phyloP scores from a whole-genome alignment of 495 filamentous ascomycete species.

The Articulospora tetracladia region DNA sequence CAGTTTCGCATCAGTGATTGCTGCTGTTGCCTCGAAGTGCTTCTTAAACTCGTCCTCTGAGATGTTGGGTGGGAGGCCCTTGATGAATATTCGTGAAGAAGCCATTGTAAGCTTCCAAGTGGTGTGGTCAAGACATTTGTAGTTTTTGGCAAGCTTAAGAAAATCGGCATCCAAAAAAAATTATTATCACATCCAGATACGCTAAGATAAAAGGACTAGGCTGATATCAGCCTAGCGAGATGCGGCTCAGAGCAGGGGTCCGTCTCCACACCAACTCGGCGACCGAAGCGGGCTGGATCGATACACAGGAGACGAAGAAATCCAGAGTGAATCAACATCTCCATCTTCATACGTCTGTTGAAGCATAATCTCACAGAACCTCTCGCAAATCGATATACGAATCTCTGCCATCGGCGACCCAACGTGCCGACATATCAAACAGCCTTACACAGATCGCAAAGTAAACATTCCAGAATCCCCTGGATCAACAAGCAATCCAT shows the following conservation, averaged over 20 bases:
- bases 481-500: background rate
- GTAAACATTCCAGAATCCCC: background rate
- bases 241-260: background rate
- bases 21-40: slow-evolving; percentile 72
- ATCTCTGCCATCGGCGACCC: background rate
- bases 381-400: too few relatives aligned
- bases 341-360: background rate
- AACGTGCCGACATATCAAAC: background rate
- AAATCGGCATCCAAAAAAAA: background rate
- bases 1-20: slow-evolving; percentile 86
- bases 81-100: slow-evolving; percentile 89
- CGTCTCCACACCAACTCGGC: background rate
- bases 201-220: background rate
- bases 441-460: background rate
- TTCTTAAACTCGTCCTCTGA: slow-evolving; percentile 76
- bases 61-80: slow-evolving; percentile 71
- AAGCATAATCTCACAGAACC: too few relatives aligned
- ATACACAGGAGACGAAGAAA: background rate
- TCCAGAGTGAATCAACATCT: background rate
- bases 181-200: background rate
- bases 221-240: background rate
- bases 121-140: background rate
- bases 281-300: background rate
- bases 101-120: slow-evolving; percentile 29
- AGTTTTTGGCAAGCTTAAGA: background rate